A percentile compares a stretch with the other conserved stretches of the same genome.
Conservation (phyloP, 352 stramenopile species). For the Pythium scleroteichum region DNA sequence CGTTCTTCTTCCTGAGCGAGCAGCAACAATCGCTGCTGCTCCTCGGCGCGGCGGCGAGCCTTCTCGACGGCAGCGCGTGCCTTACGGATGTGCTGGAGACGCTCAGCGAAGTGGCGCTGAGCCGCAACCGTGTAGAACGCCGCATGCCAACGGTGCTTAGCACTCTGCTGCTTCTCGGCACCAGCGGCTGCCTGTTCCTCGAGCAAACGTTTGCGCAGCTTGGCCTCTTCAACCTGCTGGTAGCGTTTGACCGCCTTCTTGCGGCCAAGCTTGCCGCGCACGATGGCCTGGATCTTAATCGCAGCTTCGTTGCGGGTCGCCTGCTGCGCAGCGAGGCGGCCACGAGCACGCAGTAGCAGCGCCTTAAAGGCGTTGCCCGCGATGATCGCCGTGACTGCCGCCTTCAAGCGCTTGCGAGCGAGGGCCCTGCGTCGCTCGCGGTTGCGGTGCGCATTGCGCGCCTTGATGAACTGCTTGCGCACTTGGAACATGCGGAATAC, state of each 20-base stretch:
- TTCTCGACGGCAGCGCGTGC: constrained; percentile 76
- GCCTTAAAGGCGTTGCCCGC: constrained; percentile 73
- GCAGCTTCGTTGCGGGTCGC: constrained; percentile 36
- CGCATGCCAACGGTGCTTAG: constrained; percentile 78
- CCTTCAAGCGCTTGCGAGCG: constrained; percentile 72
- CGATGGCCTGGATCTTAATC: constrained; percentile 77
- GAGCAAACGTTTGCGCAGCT: constrained; percentile 73
- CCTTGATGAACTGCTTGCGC: constrained; percentile 79
- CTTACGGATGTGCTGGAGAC: constrained; percentile 83
- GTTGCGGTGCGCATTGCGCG: constrained; percentile 69
- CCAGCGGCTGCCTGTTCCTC: constrained; percentile 68
- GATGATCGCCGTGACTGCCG: constrained; percentile 61
- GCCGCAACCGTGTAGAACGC: constrained; percentile 68
- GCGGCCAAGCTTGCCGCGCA: constrained; percentile 79
- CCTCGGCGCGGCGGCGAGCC: constrained; percentile 63
- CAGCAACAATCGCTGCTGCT: constrained; percentile 62
- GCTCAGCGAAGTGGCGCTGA: constrained; percentile 78
- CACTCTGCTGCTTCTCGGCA: constrained; percentile 72
- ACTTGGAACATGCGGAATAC: constrained; percentile 86
- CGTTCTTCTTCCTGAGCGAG: constrained; percentile 75
- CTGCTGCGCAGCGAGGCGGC: constrained; percentile 38
- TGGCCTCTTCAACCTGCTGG: constrained; percentile 72
- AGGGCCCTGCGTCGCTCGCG: constrained; percentile 61
- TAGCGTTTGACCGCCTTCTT: constrained; percentile 67
- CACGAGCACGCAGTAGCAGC: constrained; percentile 50